A percentile compares a stretch with the other conserved stretches of the same genome.
Conservation (phyloP, 805 yeast species). For the Candida xiaguanensis region DNA sequence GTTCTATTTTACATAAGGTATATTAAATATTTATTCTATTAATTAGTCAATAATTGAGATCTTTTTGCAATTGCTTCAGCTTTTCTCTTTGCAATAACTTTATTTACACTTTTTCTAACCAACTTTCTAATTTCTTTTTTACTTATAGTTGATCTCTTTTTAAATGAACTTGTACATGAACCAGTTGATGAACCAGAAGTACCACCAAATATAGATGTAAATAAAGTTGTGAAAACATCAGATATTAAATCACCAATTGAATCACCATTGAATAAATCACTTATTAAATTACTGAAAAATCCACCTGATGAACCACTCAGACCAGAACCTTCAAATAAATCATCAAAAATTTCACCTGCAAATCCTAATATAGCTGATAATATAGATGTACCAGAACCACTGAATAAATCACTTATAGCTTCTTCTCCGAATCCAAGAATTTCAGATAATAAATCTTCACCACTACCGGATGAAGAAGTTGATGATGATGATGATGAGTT, state of each 20-base stretch:
- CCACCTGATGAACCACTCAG: slow-evolving; percentile 6
- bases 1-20: no score
- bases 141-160: slow-evolving; percentile 5
- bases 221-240: slow-evolving; percentile 7
- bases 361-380: slow-evolving; percentile 5
- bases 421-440: slow-evolving; percentile 7
- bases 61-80: slow-evolving; percentile 15
- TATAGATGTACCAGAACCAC: slow-evolving; percentile 3
- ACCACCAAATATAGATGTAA: slow-evolving; percentile 7
- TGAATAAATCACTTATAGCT: slow-evolving; percentile 3
- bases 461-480: background rate
- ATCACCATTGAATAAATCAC: slow-evolving; percentile 5
- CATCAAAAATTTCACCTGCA: slow-evolving; percentile 9
- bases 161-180: slow-evolving; percentile 5
- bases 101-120: slow-evolving; percentile 7
- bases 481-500: background rate
- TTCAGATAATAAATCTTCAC: slow-evolving; percentile 5
- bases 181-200: slow-evolving; percentile 7
- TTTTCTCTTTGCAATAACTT: slow-evolving; percentile 6
- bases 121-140: slow-evolving; percentile 7
- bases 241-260: slow-evolving; percentile 6
- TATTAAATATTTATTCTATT: slow-evolving; percentile 18
- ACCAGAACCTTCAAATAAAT: slow-evolving; percentile 3
- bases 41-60: slow-evolving; percentile 30
- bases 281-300: slow-evolving; percentile 3